Percentiles rank a stretch among this genome's conserved stretches.
Conservation (phyloP, 2,329 filamentous ascomycete genomes). For the Tolypocladium tundrense region DNA sequence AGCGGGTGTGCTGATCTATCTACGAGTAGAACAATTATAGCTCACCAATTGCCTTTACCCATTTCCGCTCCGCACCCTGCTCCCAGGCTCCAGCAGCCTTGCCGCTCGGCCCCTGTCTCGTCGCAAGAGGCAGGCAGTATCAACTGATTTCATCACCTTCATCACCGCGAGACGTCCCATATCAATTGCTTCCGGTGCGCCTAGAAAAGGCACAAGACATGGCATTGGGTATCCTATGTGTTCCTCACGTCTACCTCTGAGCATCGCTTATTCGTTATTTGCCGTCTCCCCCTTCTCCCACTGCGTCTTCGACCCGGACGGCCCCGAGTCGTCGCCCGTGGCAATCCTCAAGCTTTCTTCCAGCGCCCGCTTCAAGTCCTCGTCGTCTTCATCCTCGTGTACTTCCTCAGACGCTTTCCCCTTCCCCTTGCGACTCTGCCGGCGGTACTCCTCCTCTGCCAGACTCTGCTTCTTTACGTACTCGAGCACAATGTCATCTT, state of each 20-base stretch:
- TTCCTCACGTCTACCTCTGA: background rate
- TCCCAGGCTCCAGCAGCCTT: too few relatives aligned
- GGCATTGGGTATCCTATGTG: conserved; percentile 2
- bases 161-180: background rate
- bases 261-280: background rate
- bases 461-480: conserved; percentile 71
- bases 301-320: conserved; percentile 8
- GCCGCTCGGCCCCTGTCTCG: too few relatives aligned
- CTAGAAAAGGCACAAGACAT: background rate
- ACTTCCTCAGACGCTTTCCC: conserved; percentile 15
- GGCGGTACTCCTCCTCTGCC: conserved; percentile 49
- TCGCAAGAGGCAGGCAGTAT: too few relatives aligned
- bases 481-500: conserved; percentile 66
- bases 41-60: too few relatives aligned
- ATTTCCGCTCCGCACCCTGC: background rate
- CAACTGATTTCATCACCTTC: background rate
- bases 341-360: conserved; percentile 42
- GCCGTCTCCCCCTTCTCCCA: background rate
- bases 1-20: background rate
- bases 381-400: conserved; percentile 33
- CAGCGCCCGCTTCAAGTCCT: conserved; percentile 45
- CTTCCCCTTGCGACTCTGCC: conserved; percentile 22
- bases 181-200: background rate
- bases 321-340: conserved; percentile 14
- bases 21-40: background rate